Percentiles rank a stretch among this genome's conserved stretches.
Conservation (phyloP, 2,329 filamentous ascomycete genomes). For the Claviceps maximensis region DNA sequence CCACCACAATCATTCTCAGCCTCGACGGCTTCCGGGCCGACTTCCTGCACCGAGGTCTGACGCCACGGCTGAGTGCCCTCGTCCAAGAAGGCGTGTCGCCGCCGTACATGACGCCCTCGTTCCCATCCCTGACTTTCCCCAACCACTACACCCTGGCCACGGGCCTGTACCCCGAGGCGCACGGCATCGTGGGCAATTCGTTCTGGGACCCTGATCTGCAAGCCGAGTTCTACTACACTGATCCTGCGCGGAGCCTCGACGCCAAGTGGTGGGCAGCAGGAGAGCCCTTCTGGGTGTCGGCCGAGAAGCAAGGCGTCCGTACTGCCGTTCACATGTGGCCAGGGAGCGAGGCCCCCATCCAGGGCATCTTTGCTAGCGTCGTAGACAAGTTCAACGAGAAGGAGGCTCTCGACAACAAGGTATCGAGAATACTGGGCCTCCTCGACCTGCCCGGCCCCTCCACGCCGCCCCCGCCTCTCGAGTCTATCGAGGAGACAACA, state of each 20-base stretch:
- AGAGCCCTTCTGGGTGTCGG: slow-evolving; percentile 88
- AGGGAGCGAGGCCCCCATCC: slow-evolving; percentile 78
- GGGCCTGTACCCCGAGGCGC: slow-evolving; percentile 80
- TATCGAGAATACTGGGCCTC: slow-evolving; percentile 64
- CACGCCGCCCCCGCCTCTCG: slow-evolving; percentile 25
- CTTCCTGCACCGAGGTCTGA: slow-evolving; percentile 72
- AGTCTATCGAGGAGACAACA: neutral
- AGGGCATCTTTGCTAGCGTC: slow-evolving; percentile 60
- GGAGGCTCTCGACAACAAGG: slow-evolving; percentile 63
- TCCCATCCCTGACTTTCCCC: slow-evolving; percentile 92
- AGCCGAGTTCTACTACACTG: slow-evolving; percentile 80
- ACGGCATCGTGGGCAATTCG: slow-evolving; percentile 84
- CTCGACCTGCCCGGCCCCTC: slow-evolving; percentile 70
- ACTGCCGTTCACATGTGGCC: slow-evolving; percentile 98
- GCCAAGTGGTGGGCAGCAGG: slow-evolving; percentile 81
- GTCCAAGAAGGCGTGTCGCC: slow-evolving; percentile 77
- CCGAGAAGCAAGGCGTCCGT: slow-evolving; percentile 66
- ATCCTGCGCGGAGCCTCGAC: slow-evolving; percentile 61
- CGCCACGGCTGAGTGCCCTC: slow-evolving; percentile 68
- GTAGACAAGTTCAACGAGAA: slow-evolving; percentile 75
- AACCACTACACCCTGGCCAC: slow-evolving; percentile 93
- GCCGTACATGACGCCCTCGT: slow-evolving; percentile 84
- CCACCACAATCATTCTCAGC: slow-evolving; percentile 87
- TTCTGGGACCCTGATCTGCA: slow-evolving; percentile 77
- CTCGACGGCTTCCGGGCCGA: slow-evolving; percentile 94